Base-by-base conservation (phyloP, 129 eudicot genomes). In the Pittosporum tobira region DNA sequence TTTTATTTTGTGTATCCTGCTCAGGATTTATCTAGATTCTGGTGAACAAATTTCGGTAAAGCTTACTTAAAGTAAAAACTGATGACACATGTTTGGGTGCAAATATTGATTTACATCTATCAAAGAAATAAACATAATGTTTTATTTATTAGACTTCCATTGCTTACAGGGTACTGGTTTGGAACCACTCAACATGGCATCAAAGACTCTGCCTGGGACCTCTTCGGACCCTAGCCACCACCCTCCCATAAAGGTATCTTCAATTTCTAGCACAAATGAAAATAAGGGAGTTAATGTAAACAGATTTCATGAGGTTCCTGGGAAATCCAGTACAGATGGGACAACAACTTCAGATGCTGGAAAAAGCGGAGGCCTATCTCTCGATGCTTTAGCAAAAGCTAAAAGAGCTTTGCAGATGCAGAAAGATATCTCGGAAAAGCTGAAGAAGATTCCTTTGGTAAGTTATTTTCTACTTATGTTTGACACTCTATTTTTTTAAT, bases 281-380 rank as follows among this genome's bases (percentile, higher is more conserved):
- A 91, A 91, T 91, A 83, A 83, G 84, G 94, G 95, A 83, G 94
- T 86, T 83, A 86, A 77, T 91, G 79, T 73, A 83, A 86, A 79
- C 98, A 75, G 94, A 91, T 91, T 94, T 91, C 94, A 86, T 86
- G 94, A 83, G 96, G 90, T 83, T 86, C 84, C 87, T 86, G 95
- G 95, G 85, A 83, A 86, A 83, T 91, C 90, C 70, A 90, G 95
- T 90, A 90, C 95, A 91, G 98, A 91, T 91, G 89, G 94, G 77
- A 77, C 75, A 75, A 68, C 79, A 75, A 68, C 79, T 75, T 59
- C 87, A 73, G 84, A 72, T 78, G 87, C 83, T 59, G 87, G 83
- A 62, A 83, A 80, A 79, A 83, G 77, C 76, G 85, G 81, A 37
- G 79, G 79, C 62, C 65, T 83, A 49, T 90, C 98, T 64, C 95